These are phyloP conservation scores for Hypoxylon sp. DNA, from an alignment of 2,329 filamentous ascomycete species.

Conservation along the genomic window DNA sequence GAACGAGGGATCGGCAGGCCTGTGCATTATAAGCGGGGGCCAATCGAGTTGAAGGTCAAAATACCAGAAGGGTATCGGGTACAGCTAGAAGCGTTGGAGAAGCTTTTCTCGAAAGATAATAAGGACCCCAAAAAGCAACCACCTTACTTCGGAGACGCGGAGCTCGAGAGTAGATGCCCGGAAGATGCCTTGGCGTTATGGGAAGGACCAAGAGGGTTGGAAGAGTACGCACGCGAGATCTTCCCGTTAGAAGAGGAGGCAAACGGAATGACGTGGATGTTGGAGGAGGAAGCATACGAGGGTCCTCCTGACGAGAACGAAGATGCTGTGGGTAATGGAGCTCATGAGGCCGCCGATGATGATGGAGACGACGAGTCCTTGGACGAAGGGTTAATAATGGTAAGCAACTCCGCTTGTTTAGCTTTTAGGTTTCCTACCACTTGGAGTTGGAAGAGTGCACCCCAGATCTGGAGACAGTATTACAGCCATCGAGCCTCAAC, in stretches of 20 bases:
- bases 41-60: constrained; percentile 84
- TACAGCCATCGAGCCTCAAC: neutral
- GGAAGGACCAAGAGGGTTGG: constrained; percentile 89
- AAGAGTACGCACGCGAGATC: constrained; percentile 94
- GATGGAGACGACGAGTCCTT: constrained; percentile 61
- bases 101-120: constrained; percentile 62
- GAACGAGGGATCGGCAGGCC: constrained; percentile 78
- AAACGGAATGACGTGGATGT: constrained; percentile 95
- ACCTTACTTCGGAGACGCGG: constrained; percentile 68
- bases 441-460: neutral
- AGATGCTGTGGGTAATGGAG: constrained; percentile 53
- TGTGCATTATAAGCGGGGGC: constrained; percentile 79
- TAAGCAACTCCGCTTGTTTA: constrained; percentile 4
- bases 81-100: constrained; percentile 77
- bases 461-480: neutral
- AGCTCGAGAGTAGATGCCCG: constrained; percentile 71
- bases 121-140: constrained; percentile 65
- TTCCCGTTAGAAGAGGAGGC: constrained; percentile 95
- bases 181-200: constrained; percentile 81
- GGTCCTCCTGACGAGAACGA: constrained; percentile 47
- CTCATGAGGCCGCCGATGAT: constrained; percentile 51
- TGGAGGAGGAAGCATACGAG: constrained; percentile 61
- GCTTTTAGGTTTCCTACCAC: too few species aligned
- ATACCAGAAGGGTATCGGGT: constrained; percentile 89
- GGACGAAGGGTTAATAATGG: constrained; percentile 66